phyloP scores from a whole-genome alignment of 768 basidiomycete genomes.

The Gautieria morchelliformis region DNA sequence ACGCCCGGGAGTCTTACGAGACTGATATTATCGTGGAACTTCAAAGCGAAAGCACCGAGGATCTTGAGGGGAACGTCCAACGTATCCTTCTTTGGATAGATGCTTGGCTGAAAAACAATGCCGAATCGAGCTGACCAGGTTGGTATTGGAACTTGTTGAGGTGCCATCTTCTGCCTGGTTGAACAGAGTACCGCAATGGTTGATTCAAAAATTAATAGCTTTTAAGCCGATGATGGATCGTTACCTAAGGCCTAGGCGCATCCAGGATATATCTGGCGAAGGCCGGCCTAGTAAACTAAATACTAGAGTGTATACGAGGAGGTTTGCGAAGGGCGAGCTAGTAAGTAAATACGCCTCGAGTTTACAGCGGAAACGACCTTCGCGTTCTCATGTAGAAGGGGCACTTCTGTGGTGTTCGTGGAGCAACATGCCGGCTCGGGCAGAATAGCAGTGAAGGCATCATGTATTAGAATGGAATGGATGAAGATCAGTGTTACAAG shows the following conservation, averaged over 20 bases:
- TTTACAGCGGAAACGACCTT: no score
- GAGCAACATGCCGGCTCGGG: conserved; percentile 6
- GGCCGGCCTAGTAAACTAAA: no score
- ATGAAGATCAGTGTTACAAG: background rate
- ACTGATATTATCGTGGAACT: conserved; percentile 83
- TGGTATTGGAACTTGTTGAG: background rate
- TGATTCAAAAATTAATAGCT: no score
- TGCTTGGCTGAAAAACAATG: conserved; percentile 43
- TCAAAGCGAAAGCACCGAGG: conserved; percentile 61
- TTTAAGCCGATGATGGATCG: no score
- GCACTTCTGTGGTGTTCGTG: background rate
- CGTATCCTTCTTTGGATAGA: conserved; percentile 85
- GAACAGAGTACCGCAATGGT: no score
- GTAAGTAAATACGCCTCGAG: no score
- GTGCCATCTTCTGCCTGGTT: background rate
- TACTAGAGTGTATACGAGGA: no score
- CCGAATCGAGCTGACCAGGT: conserved; percentile 1
- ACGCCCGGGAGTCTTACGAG: conserved; percentile 80
- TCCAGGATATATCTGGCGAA: no score
- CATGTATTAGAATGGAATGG: background rate
- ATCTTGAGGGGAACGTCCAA: conserved; percentile 80
- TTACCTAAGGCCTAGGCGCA: no score
- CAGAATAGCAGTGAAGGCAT: conserved; percentile 6
- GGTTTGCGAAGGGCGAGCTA: no score
- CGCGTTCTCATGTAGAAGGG: background rate